Base-by-base conservation (phyloP, 1,139 yeast genomes). In the Arxiozyma heterogenica region DNA sequence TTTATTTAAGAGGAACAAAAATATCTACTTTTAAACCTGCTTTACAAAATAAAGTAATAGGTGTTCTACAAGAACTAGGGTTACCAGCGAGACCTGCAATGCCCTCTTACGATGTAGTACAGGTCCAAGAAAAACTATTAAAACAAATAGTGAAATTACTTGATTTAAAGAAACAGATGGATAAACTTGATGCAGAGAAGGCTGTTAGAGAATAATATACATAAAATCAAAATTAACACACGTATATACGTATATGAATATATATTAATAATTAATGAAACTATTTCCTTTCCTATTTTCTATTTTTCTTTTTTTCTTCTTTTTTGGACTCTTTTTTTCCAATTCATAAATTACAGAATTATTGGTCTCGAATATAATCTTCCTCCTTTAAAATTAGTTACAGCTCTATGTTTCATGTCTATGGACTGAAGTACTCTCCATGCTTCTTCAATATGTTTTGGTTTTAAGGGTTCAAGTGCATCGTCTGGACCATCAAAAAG, bases 401-500 rank as follows among this genome's bases (percentile, higher is more conserved):
- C 69, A 0, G 95, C 87, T 58, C 78, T 80, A 56, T 82, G 84
- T 57, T 77, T 79, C 60, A 79, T 79, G 53, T 79, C 79, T 1
- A 80, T 74, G 2, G 76, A 71, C 69, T 93, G 98, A 55, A 88
- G 72, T 54, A 87, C 74, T 62, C 97, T 76, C 87, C 95, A 93
- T 0, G 98, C 98, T 63, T 91, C 97, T 58, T 86, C 85, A 17
- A 93, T 82, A 69, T 93, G 98, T 57, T 82, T 81, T 0, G 95
- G 90, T 68, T 82, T 74, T 44, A 93, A 76, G 0, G 98, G 98
- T 57, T 83, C 81, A 22, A 86, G 87, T 54, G 86, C 83, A 65
- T 88, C 91, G 64, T 89, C 96, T 0, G 97, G 97, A 50, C 87
- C 91, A 68, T 89, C 96, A 68, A 93, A 93, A 53, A 93, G 73